Evolutionary conservation across 495 filamentous ascomycete species (phyloP), one percentile per base, ranked within the genome.

Genomic region (Cenococcum geophilum): DNA sequence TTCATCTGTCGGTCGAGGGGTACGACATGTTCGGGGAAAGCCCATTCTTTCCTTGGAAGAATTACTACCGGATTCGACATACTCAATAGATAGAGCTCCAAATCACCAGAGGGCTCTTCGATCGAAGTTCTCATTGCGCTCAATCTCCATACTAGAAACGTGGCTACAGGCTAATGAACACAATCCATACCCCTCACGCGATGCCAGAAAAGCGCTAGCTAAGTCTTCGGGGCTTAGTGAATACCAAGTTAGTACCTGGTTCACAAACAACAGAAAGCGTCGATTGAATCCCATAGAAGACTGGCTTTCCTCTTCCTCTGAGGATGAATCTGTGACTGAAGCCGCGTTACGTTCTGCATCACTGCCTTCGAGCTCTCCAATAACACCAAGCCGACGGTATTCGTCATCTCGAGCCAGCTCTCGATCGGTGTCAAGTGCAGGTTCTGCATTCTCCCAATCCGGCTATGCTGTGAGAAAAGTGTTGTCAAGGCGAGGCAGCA

Each of bases 251-350:
- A 16, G 16, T 16, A 52, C 21, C 10, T 52, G 49, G 49, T 52
- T 52, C 16, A 52, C 49, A 16, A 52, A 52, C 8, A 52, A 32
- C 49, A 23, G 49, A 32, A 52, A 23, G 21, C 23, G 49, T 16
- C 49, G 49, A 16, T 27, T 52, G 18, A 25, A 8, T 52, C 21
- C 20, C 16, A 16, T 52, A 1, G 49, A 52, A 52, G 3, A 52
- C 21, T 52, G 49, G 49, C 49, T 22, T 22, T 52, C 49, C 3
- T 52, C 49, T 25, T 52, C 23, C 6, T 52, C 49, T 23, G 23
- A 52, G 25, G 49, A 52, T 25, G 49, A 52, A 16, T 16, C 21
- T 0, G 49, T 52, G 0, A 20, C 25, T 8, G 25, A 27, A 16
- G 49, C 49, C 16, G 49, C 49, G 6, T 16, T 23, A 11, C 18